phyloP scores from a whole-genome alignment of 768 basidiomycete genomes.

The Macrolepiota dolichaula region DNA sequence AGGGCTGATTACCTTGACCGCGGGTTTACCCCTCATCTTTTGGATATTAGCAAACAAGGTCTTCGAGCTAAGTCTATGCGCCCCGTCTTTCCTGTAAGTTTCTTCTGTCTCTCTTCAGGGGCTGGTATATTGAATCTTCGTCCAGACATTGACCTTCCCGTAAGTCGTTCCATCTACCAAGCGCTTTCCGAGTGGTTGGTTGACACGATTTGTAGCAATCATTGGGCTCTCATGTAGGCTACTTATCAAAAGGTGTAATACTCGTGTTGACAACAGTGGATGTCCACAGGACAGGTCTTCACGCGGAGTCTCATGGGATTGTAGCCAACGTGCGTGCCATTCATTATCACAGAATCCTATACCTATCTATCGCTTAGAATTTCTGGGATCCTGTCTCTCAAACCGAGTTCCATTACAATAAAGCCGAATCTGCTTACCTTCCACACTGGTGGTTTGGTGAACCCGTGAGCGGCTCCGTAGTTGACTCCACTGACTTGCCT shows the following conservation, averaged over 20 bases:
- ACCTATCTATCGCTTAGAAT: conserved; percentile 41
- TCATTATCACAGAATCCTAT: neutral
- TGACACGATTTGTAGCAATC: conserved; percentile 52
- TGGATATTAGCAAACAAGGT: conserved; percentile 78
- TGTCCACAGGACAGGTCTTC: conserved; percentile 72
- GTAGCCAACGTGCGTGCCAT: conserved; percentile 68
- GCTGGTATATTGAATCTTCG: conserved; percentile 7
- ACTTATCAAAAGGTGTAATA: neutral
- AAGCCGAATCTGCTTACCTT: conserved; percentile 57
- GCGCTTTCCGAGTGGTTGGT: conserved; percentile 3
- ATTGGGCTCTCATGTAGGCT: conserved; percentile 81
- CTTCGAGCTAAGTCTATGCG: conserved; percentile 85
- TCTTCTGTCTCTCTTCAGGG: neutral
- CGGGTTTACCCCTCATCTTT: conserved; percentile 78
- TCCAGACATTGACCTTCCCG: conserved; percentile 86
- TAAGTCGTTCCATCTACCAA: conserved; percentile 35
- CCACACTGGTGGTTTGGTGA: conserved; percentile 87
- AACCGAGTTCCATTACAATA: conserved; percentile 71
- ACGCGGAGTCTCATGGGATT: conserved; percentile 89
- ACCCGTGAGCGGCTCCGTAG: conserved; percentile 48
- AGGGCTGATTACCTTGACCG: conserved; percentile 88
- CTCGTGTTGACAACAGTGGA: conserved; percentile 1
- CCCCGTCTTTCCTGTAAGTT: conserved; percentile 77
- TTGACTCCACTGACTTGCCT: neutral
- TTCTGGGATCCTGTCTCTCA: conserved; percentile 77